These are phyloP conservation scores for Adansonia gregorii DNA, from an alignment of 441 rosid species.

Conservation along the genomic window DNA sequence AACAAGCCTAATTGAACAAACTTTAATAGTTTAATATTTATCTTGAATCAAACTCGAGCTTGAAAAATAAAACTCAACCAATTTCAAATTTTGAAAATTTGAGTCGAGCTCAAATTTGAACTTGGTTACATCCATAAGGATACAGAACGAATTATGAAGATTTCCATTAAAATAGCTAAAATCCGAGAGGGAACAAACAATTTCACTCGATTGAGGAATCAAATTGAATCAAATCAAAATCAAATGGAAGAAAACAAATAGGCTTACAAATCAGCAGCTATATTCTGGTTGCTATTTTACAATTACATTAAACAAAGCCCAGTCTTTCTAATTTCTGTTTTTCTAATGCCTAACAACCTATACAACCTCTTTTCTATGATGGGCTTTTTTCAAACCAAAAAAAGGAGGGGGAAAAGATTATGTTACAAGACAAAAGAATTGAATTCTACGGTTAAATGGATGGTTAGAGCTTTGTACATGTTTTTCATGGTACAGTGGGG, in stretches of 20 bases:
- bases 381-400: slow-evolving; percentile 34
- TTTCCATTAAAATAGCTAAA: neutral
- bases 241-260: slow-evolving; percentile 18
- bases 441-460: slow-evolving; percentile 45
- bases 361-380: slow-evolving; percentile 40
- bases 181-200: neutral
- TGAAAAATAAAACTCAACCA: too few relatives aligned
- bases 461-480: slow-evolving; percentile 63
- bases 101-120: too few relatives aligned
- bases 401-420: slow-evolving; percentile 13
- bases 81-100: too few relatives aligned
- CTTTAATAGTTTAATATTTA: too few relatives aligned
- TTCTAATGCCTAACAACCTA: slow-evolving; percentile 47
- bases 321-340: slow-evolving; percentile 38
- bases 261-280: slow-evolving; percentile 31
- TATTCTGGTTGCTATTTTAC: slow-evolving; percentile 35
- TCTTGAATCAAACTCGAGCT: too few relatives aligned
- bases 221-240: slow-evolving; percentile 13
- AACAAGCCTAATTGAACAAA: too few relatives aligned
- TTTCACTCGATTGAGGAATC: slow-evolving; percentile 21
- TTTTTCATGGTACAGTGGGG: slow-evolving; percentile 44
- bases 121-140: neutral
- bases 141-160: neutral
- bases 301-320: slow-evolving; percentile 43
- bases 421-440: slow-evolving; percentile 53